Evolutionary conservation across 495 filamentous ascomycete species (phyloP), one percentile per base, ranked within the genome.

Genomic region (Pseudomonodictys pantanalensis): DNA sequence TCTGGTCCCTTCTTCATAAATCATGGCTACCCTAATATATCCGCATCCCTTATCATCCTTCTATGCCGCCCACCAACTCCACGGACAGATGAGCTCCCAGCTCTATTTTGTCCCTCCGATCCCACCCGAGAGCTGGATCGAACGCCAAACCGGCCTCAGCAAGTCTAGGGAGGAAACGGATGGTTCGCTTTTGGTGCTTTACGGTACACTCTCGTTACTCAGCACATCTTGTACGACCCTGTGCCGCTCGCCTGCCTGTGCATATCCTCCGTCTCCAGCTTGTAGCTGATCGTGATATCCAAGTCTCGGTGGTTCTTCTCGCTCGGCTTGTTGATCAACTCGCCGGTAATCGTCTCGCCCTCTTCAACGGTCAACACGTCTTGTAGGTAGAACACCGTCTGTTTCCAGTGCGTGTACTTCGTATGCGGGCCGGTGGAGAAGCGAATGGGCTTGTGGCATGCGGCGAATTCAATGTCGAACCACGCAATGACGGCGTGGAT

Each of bases 381-480:
- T 23, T 69, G 45, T 12, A 78, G 67, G 52, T 78, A 78, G 63
- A 78, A 78, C 12, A 78, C 75, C 2, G 75, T 78, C 68, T 78
- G 75, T 50, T 78, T 78, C 75, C 75, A 78, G 65, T 78, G 75
- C 10, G 75, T 78, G 66, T 78, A 78, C 55, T 76, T 76, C 11
- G 75, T 77, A 53, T 78, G 75, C 29, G 75, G 75, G 25, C 75
- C 75, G 26, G 75, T 78, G 33, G 69, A 73, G 69, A 78, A 78
- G 30, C 71, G 67, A 20, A 78, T 75, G 4, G 75, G 75, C 63
- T 76, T 77, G 67, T 78, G 91, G 79, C 92, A 97, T 28, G 91
- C 90, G 32, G 88, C 89, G 76, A 98, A 98, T 60, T 96, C 92
- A 64, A 96, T 97, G 71, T 98, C 93, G 78, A 98, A 98, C 90